phyloP scores from a whole-genome alignment of 2,329 filamentous ascomycete species.

The Aspergillus novoparasiticus region DNA sequence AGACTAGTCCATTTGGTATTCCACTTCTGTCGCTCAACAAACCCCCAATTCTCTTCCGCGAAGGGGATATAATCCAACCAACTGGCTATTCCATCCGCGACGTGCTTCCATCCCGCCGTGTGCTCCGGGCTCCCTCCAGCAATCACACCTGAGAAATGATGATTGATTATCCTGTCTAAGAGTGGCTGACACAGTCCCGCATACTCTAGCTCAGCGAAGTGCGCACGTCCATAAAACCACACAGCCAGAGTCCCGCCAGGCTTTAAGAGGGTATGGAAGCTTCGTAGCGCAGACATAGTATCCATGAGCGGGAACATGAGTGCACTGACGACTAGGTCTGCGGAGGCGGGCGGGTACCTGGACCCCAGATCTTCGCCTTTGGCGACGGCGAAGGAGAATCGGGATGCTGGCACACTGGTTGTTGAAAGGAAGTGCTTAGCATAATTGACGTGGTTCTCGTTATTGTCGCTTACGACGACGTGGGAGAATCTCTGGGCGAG shows the following conservation, averaged over 20 bases:
- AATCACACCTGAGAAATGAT: background rate
- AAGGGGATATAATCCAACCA: background rate
- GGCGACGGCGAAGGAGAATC: background rate
- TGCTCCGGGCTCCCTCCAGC: background rate
- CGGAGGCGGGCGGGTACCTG: background rate
- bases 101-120: background rate
- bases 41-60: background rate
- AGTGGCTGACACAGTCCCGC: background rate
- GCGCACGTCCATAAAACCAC: background rate
- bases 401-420: background rate
- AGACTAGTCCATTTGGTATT: background rate
- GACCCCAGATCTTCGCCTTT: background rate
- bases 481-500: background rate
- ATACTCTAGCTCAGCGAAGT: background rate
- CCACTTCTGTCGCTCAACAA: background rate
- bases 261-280: background rate
- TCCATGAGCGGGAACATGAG: background rate
- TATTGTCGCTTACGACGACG: background rate
- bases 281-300: background rate
- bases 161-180: background rate
- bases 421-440: background rate
- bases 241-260: background rate
- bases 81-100: background rate
- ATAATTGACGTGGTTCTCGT: background rate
- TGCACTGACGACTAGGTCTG: background rate